Evolutionary conservation across 2,329 filamentous ascomycete species (phyloP), one percentile per base, ranked within the genome.

Genomic region (Cordyceps cicadae): DNA sequence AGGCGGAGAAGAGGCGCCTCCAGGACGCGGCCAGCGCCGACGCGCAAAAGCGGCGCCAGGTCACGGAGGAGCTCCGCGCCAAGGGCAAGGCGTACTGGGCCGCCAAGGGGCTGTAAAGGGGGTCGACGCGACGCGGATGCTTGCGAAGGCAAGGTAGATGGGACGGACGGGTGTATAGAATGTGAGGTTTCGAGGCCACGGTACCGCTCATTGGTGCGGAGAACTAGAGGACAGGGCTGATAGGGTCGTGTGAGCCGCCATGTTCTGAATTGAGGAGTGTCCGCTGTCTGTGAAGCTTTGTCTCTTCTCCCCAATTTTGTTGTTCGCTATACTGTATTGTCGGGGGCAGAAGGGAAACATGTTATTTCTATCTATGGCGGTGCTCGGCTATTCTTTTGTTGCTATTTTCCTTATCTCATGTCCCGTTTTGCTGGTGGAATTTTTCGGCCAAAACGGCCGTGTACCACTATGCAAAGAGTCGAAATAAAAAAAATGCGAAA

Each of bases 1-100:
- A 67, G 1, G 64, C 71, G 0, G 76, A 81, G 64, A 79, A 77
- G 68, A 63, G 76, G 69, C 66, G 69, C 4, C 81, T 72, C 65
- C 54, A 66, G 3, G 73, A 77, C 21, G 65, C 70, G 21, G 63
- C 69, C 19, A 61, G 63, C 7, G 56, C 61, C 26, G 59, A 62
- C 7, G 26, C 29, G 15, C 59, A 63, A 43, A 63, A 61, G 61
- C 66, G 65, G 19, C 75, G 75, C 60, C 51, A 60, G 26, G 50
- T 62, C 43, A 54, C 68, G 4, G 71, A 73, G 64, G 69, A 72
- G 11, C 37, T 62, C 14, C 55, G 61, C 45, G 43, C 45, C 29
- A 62, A 62, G 51, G 61, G 56, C 51, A 56, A 62, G 52, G 56
- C 61, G 9, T 60, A 55, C 52, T 60, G 56, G 29, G 59, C 69